A percentile compares a stretch with the other conserved stretches of the same genome.
Conservation (phyloP, 495 filamentous ascomycete species). For the Trichoderma virens region DNA sequence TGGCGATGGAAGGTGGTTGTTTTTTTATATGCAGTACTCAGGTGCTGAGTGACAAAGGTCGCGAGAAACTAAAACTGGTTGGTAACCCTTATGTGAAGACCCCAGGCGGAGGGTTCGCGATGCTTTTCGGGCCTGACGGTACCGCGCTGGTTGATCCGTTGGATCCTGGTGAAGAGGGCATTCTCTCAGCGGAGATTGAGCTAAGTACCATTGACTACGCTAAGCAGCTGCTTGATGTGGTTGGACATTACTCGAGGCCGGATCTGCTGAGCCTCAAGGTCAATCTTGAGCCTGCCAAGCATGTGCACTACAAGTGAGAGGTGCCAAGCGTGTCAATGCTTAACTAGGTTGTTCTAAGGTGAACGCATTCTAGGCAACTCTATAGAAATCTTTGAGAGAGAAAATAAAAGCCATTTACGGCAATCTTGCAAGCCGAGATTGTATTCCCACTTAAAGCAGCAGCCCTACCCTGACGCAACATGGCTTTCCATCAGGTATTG, state of each 20-base stretch:
- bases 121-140: conserved; percentile 49
- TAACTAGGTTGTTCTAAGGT: too few relatives aligned
- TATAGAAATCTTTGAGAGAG: too few relatives aligned
- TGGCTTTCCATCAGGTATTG: too few relatives aligned
- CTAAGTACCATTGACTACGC: conserved; percentile 32
- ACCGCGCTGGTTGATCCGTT: conserved; percentile 33
- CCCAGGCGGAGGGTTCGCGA: conserved; percentile 42
- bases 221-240: conserved; percentile 37
- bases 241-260: conserved; percentile 48
- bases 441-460: too few relatives aligned
- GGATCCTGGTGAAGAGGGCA: conserved; percentile 28
- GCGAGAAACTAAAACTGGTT: conserved; percentile 27
- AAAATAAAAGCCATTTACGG: too few relatives aligned
- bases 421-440: too few relatives aligned
- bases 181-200: conserved; percentile 41
- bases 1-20: conserved; percentile 44
- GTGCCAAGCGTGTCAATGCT: too few relatives aligned
- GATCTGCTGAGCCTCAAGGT: conserved; percentile 47
- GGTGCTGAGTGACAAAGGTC: conserved; percentile 32
- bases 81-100: conserved; percentile 28
- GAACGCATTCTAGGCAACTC: too few relatives aligned
- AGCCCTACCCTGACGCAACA: too few relatives aligned
- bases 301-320: conserved; percentile 13
- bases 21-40: conserved; percentile 45
- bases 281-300: conserved; percentile 25